Evolutionary conservation across 108 stramenopile genomes (phyloP).

Genomic region (Nitzschia palea): DNA sequence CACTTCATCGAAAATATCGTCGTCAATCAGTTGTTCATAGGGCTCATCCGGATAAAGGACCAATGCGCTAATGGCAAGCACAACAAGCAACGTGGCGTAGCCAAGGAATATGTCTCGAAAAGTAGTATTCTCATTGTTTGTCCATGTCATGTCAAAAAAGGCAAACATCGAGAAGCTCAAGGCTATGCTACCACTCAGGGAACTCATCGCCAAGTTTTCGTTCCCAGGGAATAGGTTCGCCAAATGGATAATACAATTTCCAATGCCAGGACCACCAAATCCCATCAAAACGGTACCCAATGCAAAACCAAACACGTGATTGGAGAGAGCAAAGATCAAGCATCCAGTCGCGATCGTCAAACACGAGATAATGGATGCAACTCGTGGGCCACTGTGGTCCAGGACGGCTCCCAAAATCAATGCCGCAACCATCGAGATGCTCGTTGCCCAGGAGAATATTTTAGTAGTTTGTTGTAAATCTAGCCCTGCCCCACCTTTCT

Average conservation of each 20-base stretch:
- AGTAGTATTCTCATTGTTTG: neutral
- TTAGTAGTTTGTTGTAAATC: constrained; percentile 6
- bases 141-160: constrained; percentile 36
- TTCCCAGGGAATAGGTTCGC: constrained; percentile 41
- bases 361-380: constrained; percentile 20
- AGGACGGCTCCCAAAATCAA: constrained; percentile 35
- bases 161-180: constrained; percentile 38
- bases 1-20: constrained; percentile 4
- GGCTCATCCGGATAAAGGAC: constrained; percentile 38
- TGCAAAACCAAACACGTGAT: neutral
- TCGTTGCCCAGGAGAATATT: constrained; percentile 32
- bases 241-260: constrained; percentile 30
- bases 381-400: constrained; percentile 36
- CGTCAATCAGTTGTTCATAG: constrained; percentile 17
- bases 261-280: constrained; percentile 43
- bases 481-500: constrained; percentile 39
- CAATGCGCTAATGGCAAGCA: constrained; percentile 13
- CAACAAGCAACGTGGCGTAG: constrained; percentile 2
- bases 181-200: constrained; percentile 26
- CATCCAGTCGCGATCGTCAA: constrained; percentile 21
- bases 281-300: constrained; percentile 19
- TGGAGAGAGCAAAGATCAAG: constrained; percentile 14
- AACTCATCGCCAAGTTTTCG: constrained; percentile 30
- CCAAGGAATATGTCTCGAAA: constrained; percentile 23
- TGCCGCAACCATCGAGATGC: constrained; percentile 28